These are phyloP conservation scores for Globisporangium barbulae DNA, from an alignment of 352 stramenopile species.

Conservation along the genomic window DNA sequence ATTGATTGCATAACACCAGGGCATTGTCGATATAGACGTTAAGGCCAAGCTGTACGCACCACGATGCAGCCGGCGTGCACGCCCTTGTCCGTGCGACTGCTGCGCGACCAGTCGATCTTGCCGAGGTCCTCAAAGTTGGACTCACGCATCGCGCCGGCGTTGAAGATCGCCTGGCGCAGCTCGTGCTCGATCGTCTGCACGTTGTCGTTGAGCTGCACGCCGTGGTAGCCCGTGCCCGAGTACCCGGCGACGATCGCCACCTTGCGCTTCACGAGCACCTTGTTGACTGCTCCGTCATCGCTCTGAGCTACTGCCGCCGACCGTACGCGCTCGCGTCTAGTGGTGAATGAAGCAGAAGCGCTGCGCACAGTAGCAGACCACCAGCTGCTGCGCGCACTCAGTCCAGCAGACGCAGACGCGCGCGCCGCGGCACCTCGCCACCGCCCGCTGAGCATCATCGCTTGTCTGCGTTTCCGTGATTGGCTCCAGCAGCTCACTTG, in stretches of 20 bases:
- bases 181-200: conserved; percentile 85
- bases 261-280: conserved; percentile 79
- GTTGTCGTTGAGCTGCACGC: conserved; percentile 75
- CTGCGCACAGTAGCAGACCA: neutral
- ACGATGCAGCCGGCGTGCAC: conserved; percentile 90
- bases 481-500: neutral
- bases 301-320: neutral
- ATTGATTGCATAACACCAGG: neutral
- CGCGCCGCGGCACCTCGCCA: conserved; percentile 2
- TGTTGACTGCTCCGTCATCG: conserved; percentile 10
- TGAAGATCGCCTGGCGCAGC: conserved; percentile 73
- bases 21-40: neutral
- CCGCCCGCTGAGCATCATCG: conserved; percentile 9
- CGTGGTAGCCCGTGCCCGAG: conserved; percentile 75
- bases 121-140: conserved; percentile 84
- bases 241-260: conserved; percentile 86
- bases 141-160: conserved; percentile 79
- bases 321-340: neutral
- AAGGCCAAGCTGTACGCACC: conserved; percentile 32
- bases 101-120: conserved; percentile 90
- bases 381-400: neutral
- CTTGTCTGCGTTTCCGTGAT: neutral
- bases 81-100: conserved; percentile 90
- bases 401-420: neutral
- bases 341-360: neutral